Percentiles rank a stretch among this genome's conserved stretches.
Evolutionary conservation across 1,284 basidiomycete genomes (phyloP).

Genomic region (Coniophora puteana): DNA sequence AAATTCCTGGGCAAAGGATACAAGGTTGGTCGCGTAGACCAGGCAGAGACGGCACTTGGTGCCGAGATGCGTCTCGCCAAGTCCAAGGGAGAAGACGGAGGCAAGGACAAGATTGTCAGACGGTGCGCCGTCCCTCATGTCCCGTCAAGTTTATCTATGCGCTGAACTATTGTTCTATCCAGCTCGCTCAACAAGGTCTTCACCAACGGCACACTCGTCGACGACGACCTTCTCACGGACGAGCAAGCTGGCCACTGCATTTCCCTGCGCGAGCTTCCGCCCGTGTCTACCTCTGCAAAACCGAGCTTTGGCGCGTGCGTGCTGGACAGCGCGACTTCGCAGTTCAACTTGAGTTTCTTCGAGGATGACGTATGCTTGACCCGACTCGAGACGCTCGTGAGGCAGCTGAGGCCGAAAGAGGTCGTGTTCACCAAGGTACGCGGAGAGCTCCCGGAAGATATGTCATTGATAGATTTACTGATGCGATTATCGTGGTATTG

Average conservation of each 20-base stretch:
- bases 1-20: slow-evolving; percentile 88
- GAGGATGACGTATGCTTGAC: slow-evolving; percentile 93
- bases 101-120: slow-evolving; percentile 72
- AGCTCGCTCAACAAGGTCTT: slow-evolving; percentile 95
- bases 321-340: slow-evolving; percentile 94
- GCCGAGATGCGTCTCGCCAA: slow-evolving; percentile 79
- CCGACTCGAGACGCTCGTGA: slow-evolving; percentile 89
- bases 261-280: slow-evolving; percentile 83
- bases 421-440: slow-evolving; percentile 86
- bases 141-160: not conserved
- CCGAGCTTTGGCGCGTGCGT: slow-evolving; percentile 86
- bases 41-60: slow-evolving; percentile 89
- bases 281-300: slow-evolving; percentile 53
- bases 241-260: slow-evolving; percentile 97
- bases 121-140: slow-evolving; percentile 39
- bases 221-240: slow-evolving; percentile 84
- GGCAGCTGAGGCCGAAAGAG: slow-evolving; percentile 93
- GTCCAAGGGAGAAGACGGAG: slow-evolving; percentile 53
- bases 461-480: slow-evolving; percentile 1
- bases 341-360: slow-evolving; percentile 90
- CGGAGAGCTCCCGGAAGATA: slow-evolving; percentile 11
- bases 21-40: slow-evolving; percentile 97
- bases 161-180: slow-evolving; percentile 7
- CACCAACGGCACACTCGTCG: slow-evolving; percentile 96
- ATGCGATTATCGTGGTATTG: slow-evolving; percentile 3